Base-by-base conservation (phyloP, 371 early-diverging fungal genomes). In the Zychaea mexicana region DNA sequence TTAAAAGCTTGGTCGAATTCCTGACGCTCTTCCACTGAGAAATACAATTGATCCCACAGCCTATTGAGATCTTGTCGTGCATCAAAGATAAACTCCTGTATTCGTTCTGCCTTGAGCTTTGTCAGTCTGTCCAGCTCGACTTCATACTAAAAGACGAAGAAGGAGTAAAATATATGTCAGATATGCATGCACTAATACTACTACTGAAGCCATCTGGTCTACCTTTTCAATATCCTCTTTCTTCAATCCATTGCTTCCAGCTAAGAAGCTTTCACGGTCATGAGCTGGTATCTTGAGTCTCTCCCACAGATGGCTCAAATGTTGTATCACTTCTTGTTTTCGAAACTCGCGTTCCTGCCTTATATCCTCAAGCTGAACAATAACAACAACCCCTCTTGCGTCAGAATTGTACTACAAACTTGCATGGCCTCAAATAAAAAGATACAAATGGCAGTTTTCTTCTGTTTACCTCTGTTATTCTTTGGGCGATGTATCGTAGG, bases 21-120 rank as follows among this genome's bases (percentile, higher is more conserved):
- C 7, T 61, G 42, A 21, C 71, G 63, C 61, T 79, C 73, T 5
- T 66, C 60, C 3, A 70, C 66, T 8, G 72, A 72, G n/a, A 72
- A 71, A 39, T 79, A 79, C 8, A 79, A 52, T 60, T 75, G 68
- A 46, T 79, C 71, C 82, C 82, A 82, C 30, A 82, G 19, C 2
- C 32, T 26, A 15, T 55, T 28, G 0, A 82, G 49, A 47, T 82
- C 79, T 13, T 77, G 65, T 22, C 79, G 55, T 52, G 76, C 76
- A 13, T 65, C 64, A 10, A 60, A 46, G 8, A 79, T 71, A 60
- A 82, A 82, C 12, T 78, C 82, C 17, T 76, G 72, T 13, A 79
- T 61, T 26, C 71, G 63, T 32, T 82, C 79, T 39, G 72, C 67
- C 49, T 77, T 79, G 22, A 79, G 62, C 17, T 46, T 49, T 10